These are phyloP conservation scores for Pseudonectria buxi DNA, from an alignment of 2,329 filamentous ascomycete genomes.

Conservation along the genomic window DNA sequence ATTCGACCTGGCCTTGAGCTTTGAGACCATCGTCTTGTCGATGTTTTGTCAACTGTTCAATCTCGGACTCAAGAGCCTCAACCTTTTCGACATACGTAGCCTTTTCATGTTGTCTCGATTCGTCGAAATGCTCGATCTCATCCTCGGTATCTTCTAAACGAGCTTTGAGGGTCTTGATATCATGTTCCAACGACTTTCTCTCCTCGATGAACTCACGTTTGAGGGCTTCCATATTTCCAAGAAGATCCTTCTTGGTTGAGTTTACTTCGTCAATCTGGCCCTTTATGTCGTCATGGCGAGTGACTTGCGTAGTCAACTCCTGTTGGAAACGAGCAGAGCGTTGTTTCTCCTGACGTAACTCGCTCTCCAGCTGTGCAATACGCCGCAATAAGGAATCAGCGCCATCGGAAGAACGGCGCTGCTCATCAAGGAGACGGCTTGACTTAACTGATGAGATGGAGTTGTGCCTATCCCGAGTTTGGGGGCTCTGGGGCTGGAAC, in stretches of 20 bases:
- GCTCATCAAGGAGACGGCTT: slow-evolving; percentile 34
- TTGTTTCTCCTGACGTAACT: slow-evolving; percentile 68
- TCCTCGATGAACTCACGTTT: slow-evolving; percentile 84
- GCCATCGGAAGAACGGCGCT: slow-evolving; percentile 40
- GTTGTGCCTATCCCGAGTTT: slow-evolving; percentile 43
- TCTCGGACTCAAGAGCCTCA: slow-evolving; percentile 61
- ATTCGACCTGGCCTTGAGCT: slow-evolving; percentile 55
- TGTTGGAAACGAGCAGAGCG: slow-evolving; percentile 59
- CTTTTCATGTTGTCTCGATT: slow-evolving; percentile 77
- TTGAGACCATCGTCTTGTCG: slow-evolving; percentile 51
- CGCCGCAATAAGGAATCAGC: slow-evolving; percentile 40
- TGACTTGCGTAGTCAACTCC: slow-evolving; percentile 54
- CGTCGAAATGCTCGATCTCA: slow-evolving; percentile 77
- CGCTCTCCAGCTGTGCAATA: slow-evolving; percentile 64
- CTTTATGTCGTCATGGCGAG: slow-evolving; percentile 54
- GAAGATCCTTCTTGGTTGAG: slow-evolving; percentile 86
- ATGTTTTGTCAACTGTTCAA: slow-evolving; percentile 56
- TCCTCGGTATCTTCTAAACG: slow-evolving; percentile 86
- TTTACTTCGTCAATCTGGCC: slow-evolving; percentile 76
- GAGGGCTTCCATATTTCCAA: slow-evolving; percentile 89
- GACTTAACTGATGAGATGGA: slow-evolving; percentile 44
- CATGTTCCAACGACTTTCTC: slow-evolving; percentile 72
- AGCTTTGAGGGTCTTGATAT: slow-evolving; percentile 68
- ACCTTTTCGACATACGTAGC: slow-evolving; percentile 62
- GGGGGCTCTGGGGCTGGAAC: slow-evolving; percentile 43